Evolutionary conservation across 768 basidiomycete genomes (phyloP).

Genomic region (Russula sp.): DNA sequence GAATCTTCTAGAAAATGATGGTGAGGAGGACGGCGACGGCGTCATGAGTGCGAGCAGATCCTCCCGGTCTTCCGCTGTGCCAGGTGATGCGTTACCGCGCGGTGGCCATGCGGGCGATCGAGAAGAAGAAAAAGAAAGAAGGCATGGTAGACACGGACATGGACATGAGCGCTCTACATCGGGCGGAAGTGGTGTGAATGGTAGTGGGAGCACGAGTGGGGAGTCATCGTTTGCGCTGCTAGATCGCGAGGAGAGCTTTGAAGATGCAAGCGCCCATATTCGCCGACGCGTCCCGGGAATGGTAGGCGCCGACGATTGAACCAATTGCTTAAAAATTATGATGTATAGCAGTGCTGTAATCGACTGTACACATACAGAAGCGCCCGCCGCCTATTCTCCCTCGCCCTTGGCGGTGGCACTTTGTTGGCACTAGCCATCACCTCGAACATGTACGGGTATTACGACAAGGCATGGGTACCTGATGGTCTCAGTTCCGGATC

Average conservation of each 20-base stretch:
- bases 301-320: slow-evolving; percentile 3
- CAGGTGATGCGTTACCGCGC: too few relatives aligned
- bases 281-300: slow-evolving; percentile 15
- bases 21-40: neutral
- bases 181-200: neutral
- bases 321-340: neutral
- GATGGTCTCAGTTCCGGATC: too few relatives aligned
- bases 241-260: slow-evolving; percentile 22
- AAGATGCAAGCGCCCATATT: slow-evolving; percentile 14
- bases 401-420: neutral
- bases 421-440: neutral
- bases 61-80: too few relatives aligned
- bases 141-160: neutral
- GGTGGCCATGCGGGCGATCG: neutral
- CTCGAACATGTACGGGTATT: neutral
- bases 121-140: neutral
- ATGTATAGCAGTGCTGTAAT: neutral
- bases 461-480: too few relatives aligned
- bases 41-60: neutral
- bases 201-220: slow-evolving; percentile 16
- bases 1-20: neutral
- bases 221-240: slow-evolving; percentile 32
- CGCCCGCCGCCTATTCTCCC: neutral
- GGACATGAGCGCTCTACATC: neutral
- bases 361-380: neutral